phyloP scores from a whole-genome alignment of 2,329 filamentous ascomycete genomes.

The Penicillium sp. region DNA sequence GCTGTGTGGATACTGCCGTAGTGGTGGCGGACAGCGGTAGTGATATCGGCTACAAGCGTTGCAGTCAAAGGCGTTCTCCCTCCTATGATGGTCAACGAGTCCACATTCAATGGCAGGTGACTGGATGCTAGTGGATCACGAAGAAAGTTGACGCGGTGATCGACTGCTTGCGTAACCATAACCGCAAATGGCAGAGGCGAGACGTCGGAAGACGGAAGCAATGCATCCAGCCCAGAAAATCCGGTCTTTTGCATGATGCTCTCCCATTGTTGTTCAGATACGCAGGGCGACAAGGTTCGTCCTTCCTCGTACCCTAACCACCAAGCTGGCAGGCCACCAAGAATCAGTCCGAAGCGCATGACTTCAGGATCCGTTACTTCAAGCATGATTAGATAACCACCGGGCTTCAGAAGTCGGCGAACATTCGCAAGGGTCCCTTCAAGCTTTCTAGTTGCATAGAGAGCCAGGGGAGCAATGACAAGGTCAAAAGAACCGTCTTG shows the following conservation, averaged over 20 bases:
- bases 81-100: slow-evolving; percentile 20
- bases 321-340: slow-evolving; percentile 38
- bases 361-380: slow-evolving; percentile 36
- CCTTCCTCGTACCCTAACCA: slow-evolving; percentile 33
- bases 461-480: slow-evolving; percentile 36
- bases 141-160: slow-evolving; percentile 27
- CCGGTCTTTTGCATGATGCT: slow-evolving; percentile 28
- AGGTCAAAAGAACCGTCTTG: slow-evolving; percentile 35
- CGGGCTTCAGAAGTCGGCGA: slow-evolving; percentile 43
- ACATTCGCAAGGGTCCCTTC: slow-evolving; percentile 28
- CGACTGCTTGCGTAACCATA: slow-evolving; percentile 35
- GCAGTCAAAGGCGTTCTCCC: slow-evolving; percentile 12
- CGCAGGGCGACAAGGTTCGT: slow-evolving; percentile 24
- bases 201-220: background rate
- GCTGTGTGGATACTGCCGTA: slow-evolving; percentile 9
- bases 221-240: slow-evolving; percentile 32
- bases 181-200: slow-evolving; percentile 22
- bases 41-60: slow-evolving; percentile 8
- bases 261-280: slow-evolving; percentile 34
- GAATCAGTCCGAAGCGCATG: slow-evolving; percentile 26
- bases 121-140: slow-evolving; percentile 25
- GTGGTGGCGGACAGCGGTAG: slow-evolving; percentile 4
- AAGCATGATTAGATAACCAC: slow-evolving; percentile 46
- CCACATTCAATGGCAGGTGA: slow-evolving; percentile 1
- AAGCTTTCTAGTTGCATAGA: slow-evolving; percentile 30